A percentile compares a stretch with the other conserved stretches of the same genome.
These are phyloP conservation scores for Rhytidiadelphus loreus DNA, from an alignment of 225 moss, liverwort and hornwort species.

Conservation along the genomic window DNA sequence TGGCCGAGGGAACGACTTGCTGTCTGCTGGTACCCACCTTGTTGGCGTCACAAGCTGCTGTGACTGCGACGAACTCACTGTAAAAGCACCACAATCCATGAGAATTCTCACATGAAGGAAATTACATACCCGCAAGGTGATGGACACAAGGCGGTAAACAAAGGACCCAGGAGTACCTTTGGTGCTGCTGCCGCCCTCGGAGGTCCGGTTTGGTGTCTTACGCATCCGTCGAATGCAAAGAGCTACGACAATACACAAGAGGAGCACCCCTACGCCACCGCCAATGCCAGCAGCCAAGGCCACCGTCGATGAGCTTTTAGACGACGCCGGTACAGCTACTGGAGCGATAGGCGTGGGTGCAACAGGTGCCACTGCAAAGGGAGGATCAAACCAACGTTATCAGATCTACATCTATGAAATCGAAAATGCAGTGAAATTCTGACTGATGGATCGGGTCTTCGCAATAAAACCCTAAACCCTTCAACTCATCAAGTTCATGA, in stretches of 20 bases:
- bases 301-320: not conserved
- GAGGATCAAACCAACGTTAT: not conserved
- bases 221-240: slow-evolving; percentile 39
- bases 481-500: not conserved
- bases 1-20: slow-evolving; percentile 31
- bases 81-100: not conserved
- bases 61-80: slow-evolving; percentile 41
- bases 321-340: not conserved
- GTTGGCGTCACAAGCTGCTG: slow-evolving; percentile 26
- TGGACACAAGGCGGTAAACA: not conserved
- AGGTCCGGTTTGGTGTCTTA: not conserved
- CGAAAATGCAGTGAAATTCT: not conserved
- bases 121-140: not conserved
- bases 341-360: not conserved
- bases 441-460: no score
- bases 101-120: not conserved
- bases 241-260: slow-evolving; percentile 43
- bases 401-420: not conserved
- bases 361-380: slow-evolving; percentile 1
- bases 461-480: not conserved
- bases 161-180: slow-evolving; percentile 33
- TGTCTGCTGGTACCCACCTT: slow-evolving; percentile 52
- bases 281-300: slow-evolving; percentile 25
- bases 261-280: slow-evolving; percentile 50
- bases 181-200: slow-evolving; percentile 13